Percentiles rank a stretch among this genome's conserved stretches.
Evolutionary conservation across 495 filamentous ascomycete species (phyloP).

Genomic region (Aspergillus panamensis): DNA sequence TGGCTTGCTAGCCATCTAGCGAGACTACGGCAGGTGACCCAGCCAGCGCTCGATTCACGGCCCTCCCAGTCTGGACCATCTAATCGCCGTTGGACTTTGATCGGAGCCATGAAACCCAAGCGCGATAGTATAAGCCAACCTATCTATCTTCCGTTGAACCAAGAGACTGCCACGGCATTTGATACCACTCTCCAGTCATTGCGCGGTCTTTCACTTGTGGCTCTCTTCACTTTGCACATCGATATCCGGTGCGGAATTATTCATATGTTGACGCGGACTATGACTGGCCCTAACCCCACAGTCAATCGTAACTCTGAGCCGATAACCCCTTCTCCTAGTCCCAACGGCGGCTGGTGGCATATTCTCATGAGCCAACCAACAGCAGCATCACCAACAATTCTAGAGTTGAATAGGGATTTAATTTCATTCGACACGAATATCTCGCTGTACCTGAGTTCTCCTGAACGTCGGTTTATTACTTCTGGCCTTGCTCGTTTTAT

Average conservation of each 20-base stretch:
- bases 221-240: conserved; percentile 80
- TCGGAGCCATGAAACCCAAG: conserved; percentile 55
- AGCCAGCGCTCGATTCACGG: conserved; percentile 40
- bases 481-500: conserved; percentile 68
- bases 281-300: conserved; percentile 44
- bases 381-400: conserved; percentile 73
- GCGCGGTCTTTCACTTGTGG: conserved; percentile 67
- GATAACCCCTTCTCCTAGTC: conserved; percentile 49
- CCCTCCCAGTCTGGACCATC: conserved; percentile 38
- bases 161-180: conserved; percentile 76
- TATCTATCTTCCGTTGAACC: conserved; percentile 85
- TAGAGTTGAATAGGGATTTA: conserved; percentile 75
- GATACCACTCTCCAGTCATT: conserved; percentile 80
- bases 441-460: conserved; percentile 59
- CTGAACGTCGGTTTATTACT: conserved; percentile 65
- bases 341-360: conserved; percentile 62
- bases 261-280: conserved; percentile 53
- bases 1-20: conserved; percentile 83
- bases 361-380: conserved; percentile 69
- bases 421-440: conserved; percentile 80
- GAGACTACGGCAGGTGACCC: conserved; percentile 69
- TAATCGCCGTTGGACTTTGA: conserved; percentile 75
- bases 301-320: conserved; percentile 36
- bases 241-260: conserved; percentile 82
- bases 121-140: conserved; percentile 51